phyloP scores from a whole-genome alignment of 148 eudicot species.

The Simmondsia chinensis region DNA sequence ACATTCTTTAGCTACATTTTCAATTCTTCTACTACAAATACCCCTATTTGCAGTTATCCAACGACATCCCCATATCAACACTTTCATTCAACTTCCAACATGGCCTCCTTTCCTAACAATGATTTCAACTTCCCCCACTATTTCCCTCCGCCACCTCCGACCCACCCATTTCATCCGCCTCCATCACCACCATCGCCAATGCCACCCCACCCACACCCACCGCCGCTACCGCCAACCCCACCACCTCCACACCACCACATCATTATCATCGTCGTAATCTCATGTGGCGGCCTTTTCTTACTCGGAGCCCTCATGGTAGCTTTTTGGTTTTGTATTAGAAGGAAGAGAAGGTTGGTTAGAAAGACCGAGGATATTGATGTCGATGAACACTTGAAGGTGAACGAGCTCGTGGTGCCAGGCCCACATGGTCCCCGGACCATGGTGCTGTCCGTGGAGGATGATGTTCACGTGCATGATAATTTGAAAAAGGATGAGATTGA shows the following conservation, averaged over 20 bases:
- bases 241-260: constrained; percentile 13
- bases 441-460: constrained; percentile 22
- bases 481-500: constrained; percentile 14
- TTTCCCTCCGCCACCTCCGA: constrained; percentile 7
- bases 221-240: constrained; percentile 6
- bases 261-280: constrained; percentile 17
- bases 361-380: constrained; percentile 20
- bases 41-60: not conserved
- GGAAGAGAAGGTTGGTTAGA: constrained; percentile 8
- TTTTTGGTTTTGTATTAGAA: constrained; percentile 14
- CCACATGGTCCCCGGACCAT: constrained; percentile 14
- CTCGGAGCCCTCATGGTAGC: constrained; percentile 13
- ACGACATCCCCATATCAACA: not conserved
- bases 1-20: no score
- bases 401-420: constrained; percentile 22
- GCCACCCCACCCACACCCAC: not conserved
- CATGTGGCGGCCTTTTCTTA: constrained; percentile 19
- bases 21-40: constrained; percentile 4
- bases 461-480: constrained; percentile 16
- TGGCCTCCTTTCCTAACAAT: constrained; percentile 9
- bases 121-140: not conserved
- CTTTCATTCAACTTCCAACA: not conserved
- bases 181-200: constrained; percentile 1
- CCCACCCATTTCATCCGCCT: not conserved
- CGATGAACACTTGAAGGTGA: constrained; percentile 27